Evolutionary conservation across 2,329 filamentous ascomycete genomes (phyloP).

Genomic region (Colletotrichum neosansevieriae): DNA sequence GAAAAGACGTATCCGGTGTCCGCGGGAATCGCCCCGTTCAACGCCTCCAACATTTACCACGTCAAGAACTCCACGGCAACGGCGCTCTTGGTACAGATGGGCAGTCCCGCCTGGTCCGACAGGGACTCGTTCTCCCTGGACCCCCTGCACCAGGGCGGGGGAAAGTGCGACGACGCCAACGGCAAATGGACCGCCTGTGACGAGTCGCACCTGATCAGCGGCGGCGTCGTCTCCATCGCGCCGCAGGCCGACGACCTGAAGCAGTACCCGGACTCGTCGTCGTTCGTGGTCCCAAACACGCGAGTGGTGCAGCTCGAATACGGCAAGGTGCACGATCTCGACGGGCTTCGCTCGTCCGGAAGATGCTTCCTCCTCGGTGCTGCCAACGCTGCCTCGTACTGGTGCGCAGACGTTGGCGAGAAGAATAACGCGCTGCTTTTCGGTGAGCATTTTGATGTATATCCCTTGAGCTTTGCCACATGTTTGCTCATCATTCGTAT

Average conservation of each 20-base stretch:
- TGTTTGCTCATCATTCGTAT: too few relatives aligned
- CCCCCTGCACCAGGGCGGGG: constrained; percentile 1
- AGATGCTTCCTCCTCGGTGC: constrained; percentile 26
- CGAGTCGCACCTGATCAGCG: constrained; percentile 25
- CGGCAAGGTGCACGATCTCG: constrained; percentile 24
- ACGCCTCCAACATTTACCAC: constrained; percentile 26
- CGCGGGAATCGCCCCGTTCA: constrained; percentile 27
- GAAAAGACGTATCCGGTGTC: constrained; percentile 35
- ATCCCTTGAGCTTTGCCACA: neutral
- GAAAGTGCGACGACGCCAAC: neutral
- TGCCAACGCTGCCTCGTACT: constrained; percentile 30
- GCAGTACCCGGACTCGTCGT: constrained; percentile 1
- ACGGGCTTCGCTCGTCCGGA: neutral
- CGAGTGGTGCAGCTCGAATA: constrained; percentile 28
- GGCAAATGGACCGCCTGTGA: constrained; percentile 29
- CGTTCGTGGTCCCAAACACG: constrained; percentile 22
- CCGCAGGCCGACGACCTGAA: constrained; percentile 28
- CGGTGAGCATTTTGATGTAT: constrained; percentile 1
- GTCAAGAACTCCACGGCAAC: constrained; percentile 19
- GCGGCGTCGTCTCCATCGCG: constrained; percentile 27
- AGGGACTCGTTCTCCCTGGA: constrained; percentile 33
- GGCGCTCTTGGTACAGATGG: constrained; percentile 32
- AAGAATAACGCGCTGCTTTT: constrained; percentile 17
- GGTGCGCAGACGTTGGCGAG: constrained; percentile 20
- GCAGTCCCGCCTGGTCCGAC: constrained; percentile 33